Base-by-base conservation (phyloP, 1,284 basidiomycete species). In the Coniferiporia sulphurascens region DNA sequence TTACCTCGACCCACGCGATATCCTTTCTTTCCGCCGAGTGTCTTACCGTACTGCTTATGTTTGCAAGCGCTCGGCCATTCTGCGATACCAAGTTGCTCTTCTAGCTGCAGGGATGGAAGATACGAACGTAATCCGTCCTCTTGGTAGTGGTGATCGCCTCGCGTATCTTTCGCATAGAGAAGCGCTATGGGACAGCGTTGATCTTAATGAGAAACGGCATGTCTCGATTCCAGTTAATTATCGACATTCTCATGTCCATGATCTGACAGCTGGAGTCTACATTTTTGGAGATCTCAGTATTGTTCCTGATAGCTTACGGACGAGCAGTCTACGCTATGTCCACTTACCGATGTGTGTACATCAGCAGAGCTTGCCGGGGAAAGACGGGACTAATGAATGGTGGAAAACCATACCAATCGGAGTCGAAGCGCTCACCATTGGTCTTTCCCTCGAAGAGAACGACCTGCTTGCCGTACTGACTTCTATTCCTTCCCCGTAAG, bases 381-480 rank as follows among this genome's bases (percentile, higher is more conserved):
- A 27, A 36, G 17, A 19, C 32, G 41, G 12, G n/a, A 21, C 15
- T 38, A 15, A 10, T 3, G 35, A 46, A 17, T 50, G 48, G 45
- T 62, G 60, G 60, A 55, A 19, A 15, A 10, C 22, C 9, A 19
- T 56, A 12, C 50, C 57, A 22, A 38, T 62, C 2, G 58, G 53
- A 21, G 44, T 52, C n/a, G 58, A 62, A 53, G 58, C 56, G 19
- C 44, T 59, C 73, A 74, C 80, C 62, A 73, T 82, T 62, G 78
- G 77, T 0, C 60, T 81, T 15, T 71, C 74, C 32, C 68, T 79
- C 8, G 69, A 77, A 35, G 78, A 81, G 63, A 77, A 80, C 60
- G 78, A 82, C 65, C 66, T 82, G 13, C 70, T 80, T 15, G 77
- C 73, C 1, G 64, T 78, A 35, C 67, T 62, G 10, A 58, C 60